A percentile compares a stretch with the other conserved stretches of the same genome.
Conservation (phyloP, 805 yeast species). For the Myxozyma geophila region DNA sequence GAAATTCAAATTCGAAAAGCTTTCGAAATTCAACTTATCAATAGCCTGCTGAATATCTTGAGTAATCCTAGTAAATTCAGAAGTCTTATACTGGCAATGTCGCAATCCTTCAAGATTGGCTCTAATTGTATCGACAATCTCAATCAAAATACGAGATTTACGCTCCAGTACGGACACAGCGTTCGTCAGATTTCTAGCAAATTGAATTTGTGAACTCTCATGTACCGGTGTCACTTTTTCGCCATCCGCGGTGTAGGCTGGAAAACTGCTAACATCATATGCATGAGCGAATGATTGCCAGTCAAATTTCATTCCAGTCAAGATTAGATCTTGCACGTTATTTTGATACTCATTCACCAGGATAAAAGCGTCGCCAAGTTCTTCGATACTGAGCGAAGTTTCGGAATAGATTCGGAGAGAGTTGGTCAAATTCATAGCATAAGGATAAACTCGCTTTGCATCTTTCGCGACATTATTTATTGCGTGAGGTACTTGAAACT, state of each 20-base stretch:
- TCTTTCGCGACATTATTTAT: slow-evolving; percentile 55
- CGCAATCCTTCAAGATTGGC: slow-evolving; percentile 39
- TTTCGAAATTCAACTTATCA: slow-evolving; percentile 43
- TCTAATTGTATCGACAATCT: slow-evolving; percentile 42
- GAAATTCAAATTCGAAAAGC: slow-evolving; percentile 45
- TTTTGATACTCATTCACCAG: slow-evolving; percentile 49
- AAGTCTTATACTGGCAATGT: slow-evolving; percentile 41
- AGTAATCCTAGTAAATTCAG: slow-evolving; percentile 38
- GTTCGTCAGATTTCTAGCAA: slow-evolving; percentile 45
- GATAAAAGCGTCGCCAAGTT: slow-evolving; percentile 50
- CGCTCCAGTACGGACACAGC: slow-evolving; percentile 43
- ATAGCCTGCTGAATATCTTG: slow-evolving; percentile 45
- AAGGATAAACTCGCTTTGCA: slow-evolving; percentile 59
- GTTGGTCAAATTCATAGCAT: slow-evolving; percentile 59
- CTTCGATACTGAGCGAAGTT: slow-evolving; percentile 43
- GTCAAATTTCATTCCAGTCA: slow-evolving; percentile 47
- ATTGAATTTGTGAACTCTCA: slow-evolving; percentile 28
- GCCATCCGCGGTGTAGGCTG: slow-evolving; percentile 27
- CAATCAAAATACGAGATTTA: slow-evolving; percentile 43
- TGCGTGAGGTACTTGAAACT: slow-evolving; percentile 61
- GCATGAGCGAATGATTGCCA: slow-evolving; percentile 63
- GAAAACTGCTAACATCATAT: slow-evolving; percentile 49
- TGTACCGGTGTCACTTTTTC: slow-evolving; percentile 1
- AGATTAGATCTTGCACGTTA: slow-evolving; percentile 46
- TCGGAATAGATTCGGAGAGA: slow-evolving; percentile 51